A percentile compares a stretch with the other conserved stretches of the same genome.
phyloP scores from a whole-genome alignment of 2,329 filamentous ascomycete species.

The Fusarium sp. region DNA sequence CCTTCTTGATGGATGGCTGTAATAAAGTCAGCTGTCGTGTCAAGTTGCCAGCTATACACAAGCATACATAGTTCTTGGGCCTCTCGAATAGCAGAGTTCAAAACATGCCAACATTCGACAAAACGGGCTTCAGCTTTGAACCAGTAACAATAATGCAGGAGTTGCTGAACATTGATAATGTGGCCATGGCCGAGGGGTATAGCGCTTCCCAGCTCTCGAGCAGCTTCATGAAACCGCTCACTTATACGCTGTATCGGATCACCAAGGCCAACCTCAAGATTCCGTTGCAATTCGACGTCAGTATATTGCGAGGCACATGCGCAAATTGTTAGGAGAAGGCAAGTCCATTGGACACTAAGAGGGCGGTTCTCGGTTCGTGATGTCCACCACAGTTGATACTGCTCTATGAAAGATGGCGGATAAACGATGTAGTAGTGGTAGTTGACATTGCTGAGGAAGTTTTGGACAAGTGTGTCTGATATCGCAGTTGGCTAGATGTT shows the following conservation, averaged over 20 bases:
- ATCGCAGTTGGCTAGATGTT: background rate
- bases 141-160: constrained; percentile 51
- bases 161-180: constrained; percentile 46
- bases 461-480: constrained; percentile 49
- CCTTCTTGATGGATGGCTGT: constrained; percentile 46
- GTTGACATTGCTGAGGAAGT: constrained; percentile 50
- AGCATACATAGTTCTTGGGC: constrained; percentile 47
- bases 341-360: constrained; percentile 50
- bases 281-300: constrained; percentile 42
- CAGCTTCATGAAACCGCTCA: constrained; percentile 46
- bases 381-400: constrained; percentile 49
- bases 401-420: constrained; percentile 46
- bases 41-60: no score
- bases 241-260: constrained; percentile 41
- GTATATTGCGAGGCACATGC: constrained; percentile 49
- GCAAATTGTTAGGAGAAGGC: constrained; percentile 49
- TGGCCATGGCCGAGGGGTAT: constrained; percentile 47
- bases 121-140: constrained; percentile 49
- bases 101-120: constrained; percentile 49
- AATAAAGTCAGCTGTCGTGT: background rate
- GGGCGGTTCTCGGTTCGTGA: constrained; percentile 41
- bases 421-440: constrained; percentile 52
- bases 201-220: constrained; percentile 44
- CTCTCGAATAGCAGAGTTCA: constrained; percentile 47
- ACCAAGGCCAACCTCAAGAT: constrained; percentile 45